Conservation (phyloP, 2,329 filamentous ascomycete genomes). For the Fusarium sp. region DNA sequence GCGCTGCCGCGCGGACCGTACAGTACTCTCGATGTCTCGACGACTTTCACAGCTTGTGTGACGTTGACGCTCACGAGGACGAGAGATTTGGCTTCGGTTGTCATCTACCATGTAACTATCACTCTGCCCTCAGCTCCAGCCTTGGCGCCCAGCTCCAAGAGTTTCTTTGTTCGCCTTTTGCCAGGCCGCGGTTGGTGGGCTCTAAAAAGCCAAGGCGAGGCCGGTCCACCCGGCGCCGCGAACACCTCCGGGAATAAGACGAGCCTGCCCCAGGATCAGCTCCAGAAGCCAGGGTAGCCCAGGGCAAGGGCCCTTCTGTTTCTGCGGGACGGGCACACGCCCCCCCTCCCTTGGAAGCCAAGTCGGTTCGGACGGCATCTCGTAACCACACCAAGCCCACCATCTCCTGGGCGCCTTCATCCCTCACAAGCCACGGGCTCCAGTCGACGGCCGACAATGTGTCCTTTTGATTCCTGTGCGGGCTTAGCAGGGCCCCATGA, state of each 20-base stretch:
- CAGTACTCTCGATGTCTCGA: not conserved
- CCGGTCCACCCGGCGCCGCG: conserved; percentile 46
- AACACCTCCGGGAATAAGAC: conserved; percentile 50
- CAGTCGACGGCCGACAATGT: conserved; percentile 41
- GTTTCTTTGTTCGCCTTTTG: conserved; percentile 18
- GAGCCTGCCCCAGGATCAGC: conserved; percentile 43
- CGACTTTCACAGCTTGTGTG: conserved; percentile 10
- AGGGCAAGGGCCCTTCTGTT: conserved; percentile 28
- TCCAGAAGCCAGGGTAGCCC: conserved; percentile 28
- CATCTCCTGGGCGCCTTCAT: conserved; percentile 37
- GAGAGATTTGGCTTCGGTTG: not conserved
- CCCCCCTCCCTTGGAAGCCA: conserved; percentile 49
- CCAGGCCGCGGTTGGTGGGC: conserved; percentile 28
- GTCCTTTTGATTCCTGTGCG: conserved; percentile 36
- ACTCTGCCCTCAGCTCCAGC: conserved; percentile 4
- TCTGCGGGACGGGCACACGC: not conserved
- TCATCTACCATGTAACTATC: not conserved
- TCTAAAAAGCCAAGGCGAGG: conserved; percentile 29
- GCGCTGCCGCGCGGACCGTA: conserved; percentile 9
- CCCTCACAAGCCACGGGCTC: conserved; percentile 47
- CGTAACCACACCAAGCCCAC: conserved; percentile 51
- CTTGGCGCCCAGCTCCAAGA: conserved; percentile 36
- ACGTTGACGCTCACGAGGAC: too few species aligned
- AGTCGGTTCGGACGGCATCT: conserved; percentile 60
- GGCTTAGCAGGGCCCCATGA: conserved; percentile 23